Base-by-base conservation (phyloP, 805 yeast genomes). In the Wickerhamiella kurtzmanii region DNA sequence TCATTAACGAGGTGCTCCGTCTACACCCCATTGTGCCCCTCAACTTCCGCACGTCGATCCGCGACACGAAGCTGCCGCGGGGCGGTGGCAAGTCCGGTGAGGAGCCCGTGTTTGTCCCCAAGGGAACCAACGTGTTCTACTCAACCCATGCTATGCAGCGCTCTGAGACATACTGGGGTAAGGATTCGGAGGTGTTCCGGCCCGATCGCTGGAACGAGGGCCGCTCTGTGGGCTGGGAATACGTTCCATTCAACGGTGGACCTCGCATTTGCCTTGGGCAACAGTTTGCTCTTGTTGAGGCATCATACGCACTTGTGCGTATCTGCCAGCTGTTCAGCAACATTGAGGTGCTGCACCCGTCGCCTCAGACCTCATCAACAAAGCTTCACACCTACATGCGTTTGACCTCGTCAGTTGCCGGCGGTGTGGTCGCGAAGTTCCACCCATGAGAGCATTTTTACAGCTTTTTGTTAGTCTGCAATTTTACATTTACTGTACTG, bases 191-290 rank as follows among this genome's bases (percentile, higher is more conserved):
- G n/a, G 66, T 51, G 44, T 73, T 69, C 57, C 59, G 61, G 17
- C 78, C 78, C 3, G 74, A 70, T 52, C 64, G 78, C 46, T 74
- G 77, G 77, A 56, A 54, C 28, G 66, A 65, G 50, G 51, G 55
- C 36, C 49, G 50, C 35, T 59, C 64, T 35, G 60, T 64, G 44
- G 68, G 71, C 6, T 73, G 76, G 76, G 71, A 69, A 25, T 73
- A 69, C 57, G 58, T 72, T 28, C 76, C 77, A 21, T 73, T 73
- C 61, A 72, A 72, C 53, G 78, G 77, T 41, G 78, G 78, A 4
- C 77, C 77, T 19, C 60, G 78, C 50, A 72, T 73, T 48, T 73
- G 77, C 56, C 61, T 73, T 46, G 78, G 77, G 37, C 77, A 73
- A 62, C 77, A 73, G 59, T 72, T 72, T 59, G 78, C 77, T 4